Evolutionary conservation across 192 early-diverging fungal genomes (phyloP).

Genomic region (Linnemannia exigua): DNA sequence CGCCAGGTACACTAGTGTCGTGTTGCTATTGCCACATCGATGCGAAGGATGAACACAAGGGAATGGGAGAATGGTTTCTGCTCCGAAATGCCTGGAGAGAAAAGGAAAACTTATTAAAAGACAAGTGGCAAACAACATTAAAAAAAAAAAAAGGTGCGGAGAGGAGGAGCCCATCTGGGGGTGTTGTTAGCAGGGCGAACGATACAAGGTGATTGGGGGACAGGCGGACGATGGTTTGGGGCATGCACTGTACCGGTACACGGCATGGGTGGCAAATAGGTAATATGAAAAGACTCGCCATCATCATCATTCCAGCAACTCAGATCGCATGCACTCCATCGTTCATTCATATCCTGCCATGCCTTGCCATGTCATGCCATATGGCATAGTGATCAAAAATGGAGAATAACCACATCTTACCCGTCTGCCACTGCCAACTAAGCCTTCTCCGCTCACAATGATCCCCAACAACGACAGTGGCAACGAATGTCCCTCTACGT

Average conservation of each 20-base stretch:
- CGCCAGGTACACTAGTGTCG: neutral
- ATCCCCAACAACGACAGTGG: too few species aligned
- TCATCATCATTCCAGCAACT: neutral
- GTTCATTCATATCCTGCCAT: too few species aligned
- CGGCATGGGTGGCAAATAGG: too few species aligned
- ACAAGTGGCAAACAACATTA: neutral
- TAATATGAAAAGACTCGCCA: too few species aligned
- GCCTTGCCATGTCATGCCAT: too few species aligned
- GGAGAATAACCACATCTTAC: too few species aligned
- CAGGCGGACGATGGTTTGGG: too few species aligned
- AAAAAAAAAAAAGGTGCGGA: neutral
- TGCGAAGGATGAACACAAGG: neutral
- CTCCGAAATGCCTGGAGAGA: neutral
- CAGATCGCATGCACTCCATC: neutral
- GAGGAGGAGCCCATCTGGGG: neutral
- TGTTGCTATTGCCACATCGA: neutral
- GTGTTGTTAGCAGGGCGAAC: neutral
- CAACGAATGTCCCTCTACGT: too few species aligned
- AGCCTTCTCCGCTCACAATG: too few species aligned
- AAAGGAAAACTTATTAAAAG: constrained; percentile 1
- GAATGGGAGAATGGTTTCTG: neutral
- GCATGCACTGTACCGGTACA: too few species aligned
- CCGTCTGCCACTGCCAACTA: too few species aligned
- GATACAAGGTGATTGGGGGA: neutral
- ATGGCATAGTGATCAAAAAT: too few species aligned